phyloP scores from a whole-genome alignment of 2,329 filamentous ascomycete species.

The Esteya vermicola region DNA sequence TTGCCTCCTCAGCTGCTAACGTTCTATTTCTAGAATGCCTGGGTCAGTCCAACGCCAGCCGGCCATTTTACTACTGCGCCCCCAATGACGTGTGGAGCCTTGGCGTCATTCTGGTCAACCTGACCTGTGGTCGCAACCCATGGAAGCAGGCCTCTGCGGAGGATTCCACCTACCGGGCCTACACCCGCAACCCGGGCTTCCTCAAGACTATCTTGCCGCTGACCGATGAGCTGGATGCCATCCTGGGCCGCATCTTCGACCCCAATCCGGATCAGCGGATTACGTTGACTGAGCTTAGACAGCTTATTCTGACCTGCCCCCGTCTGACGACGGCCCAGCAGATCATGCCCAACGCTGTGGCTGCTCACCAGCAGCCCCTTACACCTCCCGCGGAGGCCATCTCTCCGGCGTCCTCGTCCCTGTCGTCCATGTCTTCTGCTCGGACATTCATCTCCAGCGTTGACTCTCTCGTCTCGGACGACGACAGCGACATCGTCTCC shows the following conservation, averaged over 20 bases:
- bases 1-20: slow-evolving; percentile 16
- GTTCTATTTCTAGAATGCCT: slow-evolving; percentile 64
- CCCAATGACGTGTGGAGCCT: slow-evolving; percentile 97
- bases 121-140: slow-evolving; percentile 94
- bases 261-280: slow-evolving; percentile 72
- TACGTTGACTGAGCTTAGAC: slow-evolving; percentile 63
- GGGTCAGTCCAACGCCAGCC: slow-evolving; percentile 53
- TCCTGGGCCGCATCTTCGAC: slow-evolving; percentile 78
- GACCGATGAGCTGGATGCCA: slow-evolving; percentile 76
- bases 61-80: slow-evolving; percentile 73
- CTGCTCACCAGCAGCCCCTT: not conserved
- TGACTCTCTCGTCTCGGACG: slow-evolving; percentile 13
- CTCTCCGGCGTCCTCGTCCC: slow-evolving; percentile 12
- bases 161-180: slow-evolving; percentile 90
- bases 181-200: slow-evolving; percentile 71
- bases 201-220: slow-evolving; percentile 85
- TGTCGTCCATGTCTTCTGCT: slow-evolving; percentile 24
- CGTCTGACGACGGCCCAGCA: slow-evolving; percentile 59
- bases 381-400: slow-evolving; percentile 10
- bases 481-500: slow-evolving; percentile 24
- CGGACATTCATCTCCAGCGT: slow-evolving; percentile 1
- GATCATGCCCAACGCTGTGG: too few relatives aligned
- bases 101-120: slow-evolving; percentile 94
- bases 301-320: slow-evolving; percentile 62
- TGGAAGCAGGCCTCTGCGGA: slow-evolving; percentile 94